Conservation (phyloP, 441 rosid species). For the Populus hybrid region DNA sequence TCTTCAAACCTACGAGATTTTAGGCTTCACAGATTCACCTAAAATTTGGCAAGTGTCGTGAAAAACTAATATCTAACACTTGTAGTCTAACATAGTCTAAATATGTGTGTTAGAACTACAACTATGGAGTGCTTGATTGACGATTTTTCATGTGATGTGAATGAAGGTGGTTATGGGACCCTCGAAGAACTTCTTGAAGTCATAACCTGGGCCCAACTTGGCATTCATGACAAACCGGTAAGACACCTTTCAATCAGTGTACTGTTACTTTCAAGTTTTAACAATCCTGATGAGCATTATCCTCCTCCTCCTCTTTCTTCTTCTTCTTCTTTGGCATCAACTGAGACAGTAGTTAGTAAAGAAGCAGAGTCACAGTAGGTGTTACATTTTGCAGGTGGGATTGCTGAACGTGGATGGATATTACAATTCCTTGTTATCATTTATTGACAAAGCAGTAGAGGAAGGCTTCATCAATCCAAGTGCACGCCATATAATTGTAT, state of each 20-base stretch:
- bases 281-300: not conserved
- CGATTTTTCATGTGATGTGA: not conserved
- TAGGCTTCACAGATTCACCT: too few species aligned
- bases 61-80: not conserved
- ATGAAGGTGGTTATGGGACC: conserved; percentile 89
- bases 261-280: not conserved
- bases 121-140: not conserved
- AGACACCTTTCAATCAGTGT: not conserved
- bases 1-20: not conserved
- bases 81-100: too few species aligned
- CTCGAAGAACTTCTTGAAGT: conserved; percentile 94
- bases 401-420: conserved; percentile 85
- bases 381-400: conserved; percentile 58
- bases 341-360: too few species aligned
- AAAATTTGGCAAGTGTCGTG: not conserved
- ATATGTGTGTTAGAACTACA: not conserved
- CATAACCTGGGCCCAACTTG: conserved; percentile 92
- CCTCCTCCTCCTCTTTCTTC: not conserved
- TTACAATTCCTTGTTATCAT: conserved; percentile 70
- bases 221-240: conserved; percentile 93
- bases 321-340: not conserved
- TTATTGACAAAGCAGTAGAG: conserved; percentile 23
- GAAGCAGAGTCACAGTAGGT: not conserved
- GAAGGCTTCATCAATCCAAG: conserved; percentile 79
- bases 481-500: conserved; percentile 85